Base-by-base conservation (phyloP, 2,329 filamentous ascomycete species). In the Epichloe brachyelytri region DNA sequence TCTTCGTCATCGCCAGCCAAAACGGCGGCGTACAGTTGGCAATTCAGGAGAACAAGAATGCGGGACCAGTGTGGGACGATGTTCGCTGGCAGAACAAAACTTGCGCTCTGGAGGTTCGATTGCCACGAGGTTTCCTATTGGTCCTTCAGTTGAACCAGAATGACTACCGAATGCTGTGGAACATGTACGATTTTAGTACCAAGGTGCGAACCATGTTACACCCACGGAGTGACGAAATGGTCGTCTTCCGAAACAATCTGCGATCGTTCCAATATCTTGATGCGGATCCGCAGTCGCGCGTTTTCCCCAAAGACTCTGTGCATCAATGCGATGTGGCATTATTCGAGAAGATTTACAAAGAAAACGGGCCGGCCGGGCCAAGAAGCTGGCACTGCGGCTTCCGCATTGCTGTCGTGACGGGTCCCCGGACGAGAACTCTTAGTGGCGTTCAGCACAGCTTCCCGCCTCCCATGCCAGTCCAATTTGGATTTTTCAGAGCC, bases 221-320 rank as follows among this genome's bases (percentile, higher is more conserved):
- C 37, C 80, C 82, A 6, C 77, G 80, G 40, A 73, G 75, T 33
- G 85, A 87, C 49, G 90, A 96, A 67, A 73, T 72, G 2, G 67
- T 85, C 51, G 73, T 85, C 2, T 88, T 87, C 62, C 80, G 83
- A 59, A 76, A 79, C 7, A 82, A 78, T 1, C 70, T 95, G 8
- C 79, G 80, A 43, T 78, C 83, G 26, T 88, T 94, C 56, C 86
- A 91, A 60, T 93, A 91, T 63, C 83, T 88, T 60, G 88, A 94
- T 60, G 75, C 82, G 1, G 78, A 80, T 57, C 72, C 80, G n/a
- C 75, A 85, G 53, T 75, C 84, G 14, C 77, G 81, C 52, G 75
- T 78, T 1, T 95, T 95, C 63, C 87, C 88, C 5, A 76, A 82
- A 45, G 88, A 94, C 22, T 75, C 84, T 5, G 75, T 89, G 5